phyloP scores from a whole-genome alignment of 805 yeast genomes.

The Wickerhamia fluorescens region DNA sequence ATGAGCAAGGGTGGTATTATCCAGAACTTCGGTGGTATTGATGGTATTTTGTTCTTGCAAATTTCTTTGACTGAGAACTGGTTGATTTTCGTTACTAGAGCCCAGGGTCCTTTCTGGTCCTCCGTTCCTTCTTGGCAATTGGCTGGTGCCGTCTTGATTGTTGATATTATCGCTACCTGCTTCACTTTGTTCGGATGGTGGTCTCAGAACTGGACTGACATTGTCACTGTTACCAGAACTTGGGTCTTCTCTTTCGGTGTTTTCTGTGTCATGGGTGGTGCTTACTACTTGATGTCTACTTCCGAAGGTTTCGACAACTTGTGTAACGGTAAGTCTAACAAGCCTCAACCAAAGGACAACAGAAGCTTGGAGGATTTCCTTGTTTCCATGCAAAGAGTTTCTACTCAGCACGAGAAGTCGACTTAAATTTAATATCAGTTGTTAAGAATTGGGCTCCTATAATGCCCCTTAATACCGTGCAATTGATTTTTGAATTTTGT shows the following conservation, averaged over 20 bases:
- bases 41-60: slow-evolving; percentile 85
- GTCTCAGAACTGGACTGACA: slow-evolving; percentile 96
- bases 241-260: slow-evolving; percentile 96
- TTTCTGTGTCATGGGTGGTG: slow-evolving; percentile 95
- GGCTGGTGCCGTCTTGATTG: slow-evolving; percentile 86
- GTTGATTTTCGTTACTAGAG: slow-evolving; percentile 95
- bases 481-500: too few species aligned
- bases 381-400: slow-evolving; percentile 82
- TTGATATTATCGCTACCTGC: slow-evolving; percentile 87
- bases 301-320: slow-evolving; percentile 75
- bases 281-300: slow-evolving; percentile 86
- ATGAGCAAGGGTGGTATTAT: slow-evolving; percentile 86
- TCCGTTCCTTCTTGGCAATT: slow-evolving; percentile 95
- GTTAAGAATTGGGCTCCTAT: not conserved
- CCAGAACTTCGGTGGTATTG: slow-evolving; percentile 92
- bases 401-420: slow-evolving; percentile 83
- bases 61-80: slow-evolving; percentile 94
- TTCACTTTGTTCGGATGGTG: slow-evolving; percentile 95
- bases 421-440: slow-evolving; percentile 29
- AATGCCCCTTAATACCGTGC: slow-evolving; percentile 1
- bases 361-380: slow-evolving; percentile 80
- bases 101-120: slow-evolving; percentile 98
- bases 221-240: slow-evolving; percentile 88
- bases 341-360: slow-evolving; percentile 46
- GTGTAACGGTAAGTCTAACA: slow-evolving; percentile 72